Evolutionary conservation across 2,329 filamentous ascomycete genomes (phyloP).

Genomic region (Davidsoniella eucalypti): DNA sequence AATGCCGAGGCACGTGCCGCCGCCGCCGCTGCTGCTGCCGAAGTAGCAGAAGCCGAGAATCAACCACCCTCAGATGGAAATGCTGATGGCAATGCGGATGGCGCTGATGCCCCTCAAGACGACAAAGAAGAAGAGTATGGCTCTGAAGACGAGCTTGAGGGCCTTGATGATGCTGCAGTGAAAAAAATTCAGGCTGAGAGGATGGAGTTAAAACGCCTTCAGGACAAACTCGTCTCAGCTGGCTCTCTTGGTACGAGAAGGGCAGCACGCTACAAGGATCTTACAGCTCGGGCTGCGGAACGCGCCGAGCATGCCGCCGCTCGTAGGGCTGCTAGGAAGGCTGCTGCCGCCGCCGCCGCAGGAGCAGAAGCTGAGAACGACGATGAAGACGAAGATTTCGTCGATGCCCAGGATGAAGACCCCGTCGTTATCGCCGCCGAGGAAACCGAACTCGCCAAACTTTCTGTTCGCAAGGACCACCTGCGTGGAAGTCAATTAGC

Average conservation of each 20-base stretch:
- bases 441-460: slow-evolving; percentile 22
- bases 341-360: slow-evolving; percentile 17
- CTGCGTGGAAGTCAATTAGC: background rate
- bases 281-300: slow-evolving; percentile 2
- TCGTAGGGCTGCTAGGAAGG: slow-evolving; percentile 21
- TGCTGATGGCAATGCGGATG: background rate
- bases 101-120: background rate
- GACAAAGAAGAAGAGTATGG: slow-evolving; percentile 1
- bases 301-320: slow-evolving; percentile 14
- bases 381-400: slow-evolving; percentile 1
- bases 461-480: slow-evolving; percentile 17
- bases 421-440: slow-evolving; percentile 17
- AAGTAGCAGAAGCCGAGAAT: background rate
- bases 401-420: slow-evolving; percentile 10
- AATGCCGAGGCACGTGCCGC: background rate
- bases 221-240: slow-evolving; percentile 6
- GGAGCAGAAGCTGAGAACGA: background rate
- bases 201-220: slow-evolving; percentile 1
- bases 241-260: slow-evolving; percentile 5
- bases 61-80: background rate
- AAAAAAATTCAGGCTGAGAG: slow-evolving; percentile 4
- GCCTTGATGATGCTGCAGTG: slow-evolving; percentile 1
- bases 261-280: slow-evolving; percentile 6
- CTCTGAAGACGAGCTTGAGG: slow-evolving; percentile 2
- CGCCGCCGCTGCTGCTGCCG: background rate